Evolutionary conservation across 371 early-diverging fungal species (phyloP), one percentile per base, ranked within the genome.

Genomic region (Mortierella sp.): DNA sequence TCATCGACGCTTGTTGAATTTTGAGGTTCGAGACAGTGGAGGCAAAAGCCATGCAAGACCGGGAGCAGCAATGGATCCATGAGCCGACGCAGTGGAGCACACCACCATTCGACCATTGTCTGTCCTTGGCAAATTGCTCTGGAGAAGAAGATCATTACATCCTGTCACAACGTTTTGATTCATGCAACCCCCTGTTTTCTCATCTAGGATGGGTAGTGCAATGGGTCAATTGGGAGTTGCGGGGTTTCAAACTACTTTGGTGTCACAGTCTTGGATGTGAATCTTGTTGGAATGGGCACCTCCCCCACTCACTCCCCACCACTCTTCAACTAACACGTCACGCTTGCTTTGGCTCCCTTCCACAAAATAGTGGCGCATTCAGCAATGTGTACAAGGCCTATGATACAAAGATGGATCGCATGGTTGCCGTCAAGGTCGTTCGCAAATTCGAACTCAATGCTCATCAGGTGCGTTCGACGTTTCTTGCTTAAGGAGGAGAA

Each of bases 351-450:
- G 34, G 39, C 9, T 34, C 21, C 29, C 8, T 34, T 21, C 25
- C 40, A 17, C n/a, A 22, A 49, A 28, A 50, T 82, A 91, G 91
- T 68, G 95, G 95, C 52, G 95, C 94, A 16, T 95, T 94, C 80
- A 91, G 93, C 52, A 88, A 86, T 60, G 95, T 95, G 0, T 94
- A 90, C 81, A 83, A 86, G 57, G 94, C 91, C 5, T 77, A 84
- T 28, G 84, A 91, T 60, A 76, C 64, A 13, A 73, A 73, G 48
- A 83, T 83, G 6, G 81, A 85, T 22, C 74, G 85, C 25, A 77
- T 85, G 47, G 94, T 95, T 6, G 95, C 95, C 9, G 86, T 95
- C 71, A 95, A 95, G 79, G 88, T 92, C 6, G 90, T 94, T n/a
- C 79, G 88, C 67, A 91, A 91, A 60, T 80, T 63, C 29, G 87